Evolutionary conservation across 257 asterid genomes (phyloP).

Genomic region (Solanum tacnaense): DNA sequence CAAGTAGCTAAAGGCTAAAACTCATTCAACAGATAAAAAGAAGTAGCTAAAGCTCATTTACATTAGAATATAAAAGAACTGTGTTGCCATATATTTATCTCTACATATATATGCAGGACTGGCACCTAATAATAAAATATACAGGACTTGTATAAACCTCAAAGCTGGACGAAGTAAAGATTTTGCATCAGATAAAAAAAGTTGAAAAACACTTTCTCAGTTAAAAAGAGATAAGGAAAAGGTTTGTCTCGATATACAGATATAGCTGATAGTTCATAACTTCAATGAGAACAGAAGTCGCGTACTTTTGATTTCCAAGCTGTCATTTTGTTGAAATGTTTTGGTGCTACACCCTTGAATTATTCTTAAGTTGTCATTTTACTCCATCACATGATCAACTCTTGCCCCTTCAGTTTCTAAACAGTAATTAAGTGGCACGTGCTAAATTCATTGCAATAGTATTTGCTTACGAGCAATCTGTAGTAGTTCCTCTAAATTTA

Average conservation of each 20-base stretch:
- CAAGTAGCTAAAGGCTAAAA: neutral
- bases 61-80: neutral
- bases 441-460: neutral
- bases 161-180: neutral
- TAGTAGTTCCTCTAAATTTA: neutral
- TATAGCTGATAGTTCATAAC: neutral
- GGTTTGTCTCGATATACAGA: neutral
- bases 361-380: neutral
- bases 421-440: neutral
- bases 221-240: neutral
- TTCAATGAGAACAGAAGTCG: neutral
- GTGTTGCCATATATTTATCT: neutral
- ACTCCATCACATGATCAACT: neutral
- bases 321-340: neutral
- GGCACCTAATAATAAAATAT: neutral
- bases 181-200: neutral
- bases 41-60: neutral
- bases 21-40: neutral
- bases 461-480: neutral
- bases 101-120: neutral
- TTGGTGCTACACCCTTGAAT: neutral
- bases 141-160: neutral
- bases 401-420: neutral
- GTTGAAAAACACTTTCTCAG: neutral
- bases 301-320: neutral